Evolutionary conservation across 805 yeast species (phyloP).

Genomic region (Candida hispaniensis): DNA sequence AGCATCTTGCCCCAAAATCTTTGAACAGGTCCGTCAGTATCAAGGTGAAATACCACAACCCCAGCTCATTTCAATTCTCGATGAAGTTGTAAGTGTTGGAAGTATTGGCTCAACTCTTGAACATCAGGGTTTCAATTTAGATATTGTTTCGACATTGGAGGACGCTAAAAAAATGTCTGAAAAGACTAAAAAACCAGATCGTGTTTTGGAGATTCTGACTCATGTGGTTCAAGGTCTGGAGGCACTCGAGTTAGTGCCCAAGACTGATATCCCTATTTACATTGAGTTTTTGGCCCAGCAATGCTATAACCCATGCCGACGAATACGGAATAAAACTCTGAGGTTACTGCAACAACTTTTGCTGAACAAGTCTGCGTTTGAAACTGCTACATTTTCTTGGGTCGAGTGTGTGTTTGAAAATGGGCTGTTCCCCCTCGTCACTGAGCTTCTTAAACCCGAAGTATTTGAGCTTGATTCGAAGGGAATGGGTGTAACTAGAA

Average conservation of each 20-base stretch:
- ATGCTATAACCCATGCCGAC: conserved; percentile 79
- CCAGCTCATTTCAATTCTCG: conserved; percentile 21
- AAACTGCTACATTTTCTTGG: conserved; percentile 6
- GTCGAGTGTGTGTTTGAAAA: conserved; percentile 43
- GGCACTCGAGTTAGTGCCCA: conserved; percentile 7
- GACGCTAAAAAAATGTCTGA: conserved; percentile 27
- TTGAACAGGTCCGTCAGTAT: conserved; percentile 14
- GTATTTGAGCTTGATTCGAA: conserved; percentile 46
- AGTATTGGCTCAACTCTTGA: conserved; percentile 11
- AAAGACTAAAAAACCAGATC: conserved; percentile 9
- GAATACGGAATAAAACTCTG: conserved; percentile 57
- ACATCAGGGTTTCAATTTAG: conserved; percentile 7
- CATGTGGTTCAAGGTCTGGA: conserved; percentile 9
- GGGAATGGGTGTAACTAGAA: conserved; percentile 57
- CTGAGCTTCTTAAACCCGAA: conserved; percentile 57
- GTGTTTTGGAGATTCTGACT: conserved; percentile 2
- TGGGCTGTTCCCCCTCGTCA: conserved; percentile 64
- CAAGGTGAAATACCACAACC: conserved; percentile 10
- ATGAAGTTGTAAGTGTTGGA: conserved; percentile 20
- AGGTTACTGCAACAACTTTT: conserved; percentile 22
- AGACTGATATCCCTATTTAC: conserved; percentile 34
- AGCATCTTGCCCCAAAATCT: conserved; percentile 29
- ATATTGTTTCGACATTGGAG: conserved; percentile 18
- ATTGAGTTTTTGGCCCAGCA: conserved; percentile 81
- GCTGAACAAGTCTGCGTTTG: conserved; percentile 2